Evolutionary conservation across 73 alveolate genomes (phyloP).

Genomic region (Chromera velia): DNA sequence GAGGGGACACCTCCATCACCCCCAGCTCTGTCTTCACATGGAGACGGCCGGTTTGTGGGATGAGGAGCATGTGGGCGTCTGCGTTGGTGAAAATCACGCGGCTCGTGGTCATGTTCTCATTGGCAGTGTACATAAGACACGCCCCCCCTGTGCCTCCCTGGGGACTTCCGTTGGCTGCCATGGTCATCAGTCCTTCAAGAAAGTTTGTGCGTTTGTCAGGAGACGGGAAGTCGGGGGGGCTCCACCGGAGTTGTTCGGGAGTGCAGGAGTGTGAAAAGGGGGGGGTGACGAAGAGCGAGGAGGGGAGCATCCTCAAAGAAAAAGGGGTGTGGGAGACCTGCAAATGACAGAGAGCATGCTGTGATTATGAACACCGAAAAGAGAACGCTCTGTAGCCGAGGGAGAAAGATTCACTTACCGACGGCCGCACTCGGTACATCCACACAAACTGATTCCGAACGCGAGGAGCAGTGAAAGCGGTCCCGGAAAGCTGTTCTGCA

Average conservation of each 20-base stretch:
- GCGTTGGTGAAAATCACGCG: background rate
- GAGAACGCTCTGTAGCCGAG: slow-evolving; percentile 7
- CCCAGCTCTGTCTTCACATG: slow-evolving; percentile 72
- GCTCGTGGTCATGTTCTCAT: slow-evolving; percentile 11
- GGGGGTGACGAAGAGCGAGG: slow-evolving; percentile 47
- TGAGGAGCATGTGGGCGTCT: background rate
- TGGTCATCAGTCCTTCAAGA: slow-evolving; percentile 65
- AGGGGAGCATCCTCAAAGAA: slow-evolving; percentile 48
- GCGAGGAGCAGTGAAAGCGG: slow-evolving; percentile 74
- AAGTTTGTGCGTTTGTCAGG: slow-evolving; percentile 56
- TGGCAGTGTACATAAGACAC: slow-evolving; percentile 65
- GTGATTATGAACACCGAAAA: slow-evolving; percentile 25
- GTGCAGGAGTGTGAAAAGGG: too few species aligned
- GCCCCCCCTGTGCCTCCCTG: slow-evolving; percentile 63
- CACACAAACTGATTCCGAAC: slow-evolving; percentile 60
- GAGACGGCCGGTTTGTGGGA: slow-evolving; percentile 51
- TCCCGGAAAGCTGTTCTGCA: slow-evolving; percentile 80
- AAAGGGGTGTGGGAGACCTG: too few species aligned
- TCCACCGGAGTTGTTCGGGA: slow-evolving; percentile 60
- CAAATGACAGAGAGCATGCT: too few species aligned
- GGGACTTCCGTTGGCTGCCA: slow-evolving; percentile 79
- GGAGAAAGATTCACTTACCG: slow-evolving; percentile 56
- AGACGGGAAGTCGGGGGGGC: slow-evolving; percentile 58
- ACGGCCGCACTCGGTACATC: slow-evolving; percentile 69
- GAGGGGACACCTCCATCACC: slow-evolving; percentile 52